Evolutionary conservation across 2,329 filamentous ascomycete genomes (phyloP).

Genomic region (Aspergillus neoniger): DNA sequence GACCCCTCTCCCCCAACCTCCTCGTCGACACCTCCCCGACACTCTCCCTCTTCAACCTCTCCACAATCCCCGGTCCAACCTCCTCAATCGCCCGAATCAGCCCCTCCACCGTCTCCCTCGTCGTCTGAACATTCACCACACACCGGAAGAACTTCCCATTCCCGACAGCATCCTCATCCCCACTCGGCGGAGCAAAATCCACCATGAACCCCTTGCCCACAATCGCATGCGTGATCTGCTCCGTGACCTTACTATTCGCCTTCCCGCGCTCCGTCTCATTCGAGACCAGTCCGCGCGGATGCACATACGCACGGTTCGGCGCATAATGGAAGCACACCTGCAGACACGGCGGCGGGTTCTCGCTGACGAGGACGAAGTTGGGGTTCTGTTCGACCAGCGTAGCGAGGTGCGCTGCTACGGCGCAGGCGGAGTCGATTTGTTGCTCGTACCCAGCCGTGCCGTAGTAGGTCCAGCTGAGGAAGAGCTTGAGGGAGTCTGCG

Average conservation of each 20-base stretch:
- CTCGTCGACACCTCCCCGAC: constrained; percentile 20
- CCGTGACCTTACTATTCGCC: constrained; percentile 59
- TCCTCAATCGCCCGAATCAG: constrained; percentile 62
- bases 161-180: constrained; percentile 52
- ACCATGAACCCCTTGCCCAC: constrained; percentile 68
- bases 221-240: constrained; percentile 56
- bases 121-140: constrained; percentile 66
- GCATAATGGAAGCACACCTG: constrained; percentile 95
- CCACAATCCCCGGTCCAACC: constrained; percentile 39
- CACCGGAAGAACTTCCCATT: constrained; percentile 68
- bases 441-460: constrained; percentile 71
- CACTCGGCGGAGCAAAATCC: constrained; percentile 60
- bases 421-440: constrained; percentile 73
- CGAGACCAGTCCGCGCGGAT: constrained; percentile 32
- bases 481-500: constrained; percentile 83
- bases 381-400: constrained; percentile 55
- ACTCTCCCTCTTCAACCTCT: constrained; percentile 28
- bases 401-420: constrained; percentile 69
- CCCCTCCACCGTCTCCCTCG: constrained; percentile 62
- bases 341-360: constrained; percentile 79
- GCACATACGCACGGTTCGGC: constrained; percentile 55
- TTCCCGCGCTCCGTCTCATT: constrained; percentile 42
- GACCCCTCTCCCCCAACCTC: constrained; percentile 36
- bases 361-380: constrained; percentile 71
- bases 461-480: constrained; percentile 87